phyloP scores from a whole-genome alignment of 805 yeast species.

The Candida coleopterorum region DNA sequence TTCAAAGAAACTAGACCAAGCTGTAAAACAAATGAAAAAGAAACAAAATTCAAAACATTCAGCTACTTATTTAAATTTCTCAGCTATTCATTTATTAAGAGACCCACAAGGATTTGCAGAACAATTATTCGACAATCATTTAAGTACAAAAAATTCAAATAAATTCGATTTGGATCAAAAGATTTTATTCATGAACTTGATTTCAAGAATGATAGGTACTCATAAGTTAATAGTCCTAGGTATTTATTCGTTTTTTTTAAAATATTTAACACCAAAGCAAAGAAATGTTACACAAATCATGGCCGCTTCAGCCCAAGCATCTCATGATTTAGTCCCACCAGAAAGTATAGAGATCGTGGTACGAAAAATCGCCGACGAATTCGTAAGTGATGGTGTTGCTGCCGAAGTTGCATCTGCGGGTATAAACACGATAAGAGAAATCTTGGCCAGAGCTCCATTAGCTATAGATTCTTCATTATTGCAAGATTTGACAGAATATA shows the following conservation, averaged over 20 bases:
- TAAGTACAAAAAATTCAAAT: slow-evolving; percentile 64
- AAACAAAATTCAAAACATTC: slow-evolving; percentile 51
- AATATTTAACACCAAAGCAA: slow-evolving; percentile 92
- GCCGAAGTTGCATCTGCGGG: slow-evolving; percentile 99
- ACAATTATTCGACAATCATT: slow-evolving; percentile 63
- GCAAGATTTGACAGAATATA: slow-evolving; percentile 86
- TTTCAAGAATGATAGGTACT: slow-evolving; percentile 87
- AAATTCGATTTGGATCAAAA: slow-evolving; percentile 83
- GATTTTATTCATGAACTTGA: slow-evolving; percentile 78
- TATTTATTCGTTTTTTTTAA: slow-evolving; percentile 80
- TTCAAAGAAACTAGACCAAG: slow-evolving; percentile 73
- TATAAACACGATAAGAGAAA: slow-evolving; percentile 89
- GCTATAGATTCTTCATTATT: slow-evolving; percentile 85
- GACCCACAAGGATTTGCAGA: slow-evolving; percentile 99
- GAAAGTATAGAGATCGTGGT: slow-evolving; percentile 77
- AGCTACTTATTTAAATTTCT: slow-evolving; percentile 76
- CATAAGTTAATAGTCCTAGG: slow-evolving; percentile 91
- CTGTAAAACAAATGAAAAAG: slow-evolving; percentile 64
- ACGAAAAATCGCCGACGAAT: slow-evolving; percentile 93
- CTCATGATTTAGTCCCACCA: slow-evolving; percentile 97
- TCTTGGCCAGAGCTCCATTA: slow-evolving; percentile 86
- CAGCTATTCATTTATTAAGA: slow-evolving; percentile 88
- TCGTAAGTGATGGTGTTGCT: slow-evolving; percentile 97
- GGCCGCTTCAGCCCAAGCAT: slow-evolving; percentile 96
- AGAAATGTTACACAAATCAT: slow-evolving; percentile 89